phyloP scores from a whole-genome alignment of 495 filamentous ascomycete genomes.

The Hypoxylon crocopeplum region DNA sequence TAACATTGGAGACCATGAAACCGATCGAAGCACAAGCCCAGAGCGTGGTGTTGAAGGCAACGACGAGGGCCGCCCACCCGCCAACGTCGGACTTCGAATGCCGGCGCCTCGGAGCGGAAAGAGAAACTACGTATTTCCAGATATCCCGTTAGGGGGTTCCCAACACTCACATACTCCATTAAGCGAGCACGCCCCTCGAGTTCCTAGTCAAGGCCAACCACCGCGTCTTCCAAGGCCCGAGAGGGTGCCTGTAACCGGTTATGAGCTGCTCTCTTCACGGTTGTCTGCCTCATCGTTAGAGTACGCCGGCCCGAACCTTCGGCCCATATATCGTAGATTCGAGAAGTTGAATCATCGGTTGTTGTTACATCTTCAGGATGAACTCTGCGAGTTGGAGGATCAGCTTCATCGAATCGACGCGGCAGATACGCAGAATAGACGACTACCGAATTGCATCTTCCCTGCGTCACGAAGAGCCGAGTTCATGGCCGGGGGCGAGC shows the following conservation, averaged over 20 bases:
- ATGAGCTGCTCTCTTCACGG: conserved; percentile 69
- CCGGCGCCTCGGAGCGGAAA: conserved; percentile 17
- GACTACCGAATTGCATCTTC: conserved; percentile 57
- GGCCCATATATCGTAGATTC: conserved; percentile 87
- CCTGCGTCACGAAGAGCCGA: conserved; percentile 73
- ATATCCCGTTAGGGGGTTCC: conserved; percentile 41
- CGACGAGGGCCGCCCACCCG: conserved; percentile 4
- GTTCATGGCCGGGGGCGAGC: conserved; percentile 68
- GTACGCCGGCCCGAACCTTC: conserved; percentile 42
- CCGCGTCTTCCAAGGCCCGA: conserved; percentile 45
- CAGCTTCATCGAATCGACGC: conserved; percentile 75
- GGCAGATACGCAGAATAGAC: conserved; percentile 70
- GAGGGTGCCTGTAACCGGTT: conserved; percentile 61
- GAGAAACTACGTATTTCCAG: conserved; percentile 43
- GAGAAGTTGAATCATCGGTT: conserved; percentile 84
- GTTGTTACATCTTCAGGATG: conserved; percentile 85
- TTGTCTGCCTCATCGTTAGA: conserved; percentile 53
- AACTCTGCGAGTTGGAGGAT: conserved; percentile 80
- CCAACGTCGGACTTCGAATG: conserved; percentile 18
- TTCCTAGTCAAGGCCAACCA: conserved; percentile 33
- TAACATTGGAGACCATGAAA: conserved; percentile 45
- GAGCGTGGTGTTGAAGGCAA: conserved; percentile 46
- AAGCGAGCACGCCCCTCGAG: conserved; percentile 40
- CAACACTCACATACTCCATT: conserved; percentile 39
- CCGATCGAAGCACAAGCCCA: conserved; percentile 55